These are phyloP conservation scores for Aspergillus ochraceoroseus DNA, from an alignment of 2,329 filamentous ascomycete species.

Conservation along the genomic window DNA sequence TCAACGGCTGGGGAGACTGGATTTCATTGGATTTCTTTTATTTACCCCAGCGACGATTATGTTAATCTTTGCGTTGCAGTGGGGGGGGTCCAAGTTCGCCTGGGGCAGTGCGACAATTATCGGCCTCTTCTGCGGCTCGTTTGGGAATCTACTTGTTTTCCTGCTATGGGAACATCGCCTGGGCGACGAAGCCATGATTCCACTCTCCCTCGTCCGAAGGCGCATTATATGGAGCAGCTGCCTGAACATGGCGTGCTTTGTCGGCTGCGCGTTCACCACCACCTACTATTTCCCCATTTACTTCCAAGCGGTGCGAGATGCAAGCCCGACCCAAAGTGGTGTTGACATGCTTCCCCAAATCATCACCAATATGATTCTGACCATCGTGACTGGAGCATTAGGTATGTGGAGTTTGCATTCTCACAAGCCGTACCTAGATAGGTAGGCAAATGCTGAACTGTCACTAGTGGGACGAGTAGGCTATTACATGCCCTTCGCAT, in stretches of 20 bases:
- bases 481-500: constrained; percentile 11
- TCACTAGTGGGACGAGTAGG: constrained; percentile 6
- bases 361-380: too few species aligned
- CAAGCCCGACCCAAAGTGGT: too few species aligned
- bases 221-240: constrained; percentile 25
- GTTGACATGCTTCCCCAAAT: too few species aligned
- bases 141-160: constrained; percentile 12
- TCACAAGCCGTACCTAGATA: neutral
- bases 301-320: constrained; percentile 27
- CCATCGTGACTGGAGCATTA: too few species aligned
- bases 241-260: constrained; percentile 30
- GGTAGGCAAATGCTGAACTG: too few species aligned
- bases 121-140: constrained; percentile 36
- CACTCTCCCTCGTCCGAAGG: constrained; percentile 5
- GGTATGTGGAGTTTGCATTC: neutral
- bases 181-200: constrained; percentile 18
- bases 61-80: constrained; percentile 54
- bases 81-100: constrained; percentile 51
- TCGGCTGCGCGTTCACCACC: constrained; percentile 31
- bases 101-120: constrained; percentile 46
- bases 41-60: constrained; percentile 52
- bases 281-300: constrained; percentile 49
- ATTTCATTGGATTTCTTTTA: constrained; percentile 48
- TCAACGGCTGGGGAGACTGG: too few species aligned
- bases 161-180: constrained; percentile 14